Evolutionary conservation across 2,329 filamentous ascomycete genomes (phyloP), one percentile per base, ranked within the genome.

Genomic region (Phaeosphaeriaceae sp.): DNA sequence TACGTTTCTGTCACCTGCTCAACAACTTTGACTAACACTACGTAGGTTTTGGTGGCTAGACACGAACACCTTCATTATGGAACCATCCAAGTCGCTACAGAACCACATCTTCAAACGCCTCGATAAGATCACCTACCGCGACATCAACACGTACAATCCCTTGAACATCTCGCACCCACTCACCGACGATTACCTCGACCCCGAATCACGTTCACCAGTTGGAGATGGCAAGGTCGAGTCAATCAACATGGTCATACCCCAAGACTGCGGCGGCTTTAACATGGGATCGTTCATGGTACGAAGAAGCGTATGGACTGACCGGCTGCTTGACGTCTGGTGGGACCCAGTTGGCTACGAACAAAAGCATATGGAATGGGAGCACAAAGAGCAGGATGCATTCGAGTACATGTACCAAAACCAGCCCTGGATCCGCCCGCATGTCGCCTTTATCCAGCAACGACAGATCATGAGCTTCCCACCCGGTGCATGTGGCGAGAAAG

Each of bases 1-100:
- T 96, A 80, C 75, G 86, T 75, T 18, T 32, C 15, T 30, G 28
- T 11, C 17, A 21, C 20, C 13, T 6, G 18, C 23, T 3, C 18
- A 18, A n/a, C 34, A 33, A 17, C 16, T 36, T 12, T 45, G 28
- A 45, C 62, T 77, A 65, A 76, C 52, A 38, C 4, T 6, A n/a
- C 44, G n/a, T 69, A 96, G 92, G 92, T 94, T 99, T 67, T 99
- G 94, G 94, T 99, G 94, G 93, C 81, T 99, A 49, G 94, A 99
- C 73, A 84, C 97, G 32, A 96, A 96, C 77, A 99, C 94, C 3
- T 95, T 93, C 76, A 87, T 99, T 73, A 99, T 99, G 94, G 94
- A 99, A 71, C 91, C 92, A 3, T 87, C 85, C 16, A 90, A 92
- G 74, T 96, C 93, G 8, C 82, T 99, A 16, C 92, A 97, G 71